Percentiles rank a stretch among this genome's conserved stretches.
phyloP scores from a whole-genome alignment of 2,329 filamentous ascomycete genomes.

The Arthrobotrys conoides region DNA sequence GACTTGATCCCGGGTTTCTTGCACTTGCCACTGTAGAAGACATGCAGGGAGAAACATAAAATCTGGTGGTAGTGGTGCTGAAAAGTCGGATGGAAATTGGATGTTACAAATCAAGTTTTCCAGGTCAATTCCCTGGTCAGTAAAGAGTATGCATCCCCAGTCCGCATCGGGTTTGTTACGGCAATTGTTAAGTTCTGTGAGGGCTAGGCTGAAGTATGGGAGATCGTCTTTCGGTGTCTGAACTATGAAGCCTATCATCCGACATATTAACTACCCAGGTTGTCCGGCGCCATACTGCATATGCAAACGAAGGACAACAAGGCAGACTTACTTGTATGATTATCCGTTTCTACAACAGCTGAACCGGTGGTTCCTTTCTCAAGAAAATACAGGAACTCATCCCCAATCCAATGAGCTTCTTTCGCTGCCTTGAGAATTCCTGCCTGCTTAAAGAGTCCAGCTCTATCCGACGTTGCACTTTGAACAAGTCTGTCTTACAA shows the following conservation, averaged over 20 bases:
- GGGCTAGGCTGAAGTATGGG: constrained; percentile 43
- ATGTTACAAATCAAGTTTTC: constrained; percentile 40
- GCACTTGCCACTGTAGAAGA: constrained; percentile 54
- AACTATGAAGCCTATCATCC: constrained; percentile 29
- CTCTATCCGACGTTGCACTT: constrained; percentile 21
- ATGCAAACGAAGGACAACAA: neutral
- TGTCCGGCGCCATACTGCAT: neutral
- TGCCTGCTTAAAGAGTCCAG: constrained; percentile 16
- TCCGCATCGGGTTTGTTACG: constrained; percentile 37
- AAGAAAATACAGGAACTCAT: constrained; percentile 47
- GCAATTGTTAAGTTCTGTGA: constrained; percentile 40
- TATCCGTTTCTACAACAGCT: constrained; percentile 45
- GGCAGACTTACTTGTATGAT: constrained; percentile 26
- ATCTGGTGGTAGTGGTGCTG: constrained; percentile 28
- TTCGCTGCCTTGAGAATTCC: constrained; percentile 28
- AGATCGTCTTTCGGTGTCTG: constrained; percentile 49
- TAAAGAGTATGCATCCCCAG: constrained; percentile 48
- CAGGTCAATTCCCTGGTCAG: constrained; percentile 36
- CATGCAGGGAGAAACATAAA: constrained; percentile 51
- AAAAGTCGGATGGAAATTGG: constrained; percentile 45
- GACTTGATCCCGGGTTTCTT: constrained; percentile 40
- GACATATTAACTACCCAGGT: neutral
- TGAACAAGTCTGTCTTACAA: constrained; percentile 27
- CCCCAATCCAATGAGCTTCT: constrained; percentile 47
- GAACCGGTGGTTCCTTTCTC: constrained; percentile 48